Evolutionary conservation across 768 basidiomycete species (phyloP), one percentile per base, ranked within the genome.

Genomic region (Mycena chlorophos): DNA sequence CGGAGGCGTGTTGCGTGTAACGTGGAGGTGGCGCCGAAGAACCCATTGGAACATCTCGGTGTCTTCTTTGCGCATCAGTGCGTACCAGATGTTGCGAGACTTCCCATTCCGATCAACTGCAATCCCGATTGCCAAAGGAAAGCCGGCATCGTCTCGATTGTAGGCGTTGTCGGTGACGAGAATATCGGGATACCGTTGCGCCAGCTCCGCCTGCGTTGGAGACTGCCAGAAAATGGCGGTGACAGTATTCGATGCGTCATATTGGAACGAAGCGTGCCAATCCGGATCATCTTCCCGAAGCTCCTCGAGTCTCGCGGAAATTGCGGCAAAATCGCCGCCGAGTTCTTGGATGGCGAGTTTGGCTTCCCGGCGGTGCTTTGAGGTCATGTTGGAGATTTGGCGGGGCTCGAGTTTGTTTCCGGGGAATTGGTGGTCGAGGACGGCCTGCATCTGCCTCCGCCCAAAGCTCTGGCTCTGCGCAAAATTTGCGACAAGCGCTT

Each of bases 111-210:
- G 57, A 49, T 74, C 68, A 51, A 73, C 68, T n/a, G 64, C 51
- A 17, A 74, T 66, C 0, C 68, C 71, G 46, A 70, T 69, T 46
- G 66, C 63, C 10, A 74, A 54, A 1, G 71, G 65, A 47, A 66
- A 70, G 4, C 64, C 64, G 54, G 64, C 62, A 28, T 61, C 49
- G 43, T 67, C 67, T 0, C 62, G 64, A 26, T 68, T 67, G 53
- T 71, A 67, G 5, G 69, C 62, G 48, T 66, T 65, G 55, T 74
- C 70, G 51, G 65, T 70, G 34, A 74, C 66, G 8, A 74, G 56
- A 29, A 74, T 62, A 58, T 74, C 71, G 22, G 49, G 20, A 46
- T 55, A 71, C 3, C 58, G 58, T 25, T 50, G 26, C 6, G 60
- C 58, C 12, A 72, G 62, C 3, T 62, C 49, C 1, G 51, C 57